Evolutionary conservation across 140 eudicot genomes (phyloP).

Genomic region (Bidens hawaiensis): DNA sequence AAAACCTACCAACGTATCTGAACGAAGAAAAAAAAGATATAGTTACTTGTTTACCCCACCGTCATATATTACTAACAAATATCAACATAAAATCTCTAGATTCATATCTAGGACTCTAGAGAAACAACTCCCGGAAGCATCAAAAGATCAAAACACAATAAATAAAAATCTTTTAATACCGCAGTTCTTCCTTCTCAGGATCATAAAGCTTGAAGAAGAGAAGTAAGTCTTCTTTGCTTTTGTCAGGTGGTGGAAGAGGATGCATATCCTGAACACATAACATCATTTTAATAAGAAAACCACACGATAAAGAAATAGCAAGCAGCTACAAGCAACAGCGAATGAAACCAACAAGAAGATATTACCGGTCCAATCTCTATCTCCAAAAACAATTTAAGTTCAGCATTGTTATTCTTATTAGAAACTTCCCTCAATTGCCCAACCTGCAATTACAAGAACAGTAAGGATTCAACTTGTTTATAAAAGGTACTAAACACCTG

Average conservation of each 20-base stretch:
- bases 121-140: not conserved
- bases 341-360: not conserved
- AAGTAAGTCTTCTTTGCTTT: constrained; percentile 74
- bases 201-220: constrained; percentile 81
- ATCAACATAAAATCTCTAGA: constrained; percentile 6
- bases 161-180: constrained; percentile 36
- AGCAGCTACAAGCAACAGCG: not conserved
- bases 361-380: constrained; percentile 55
- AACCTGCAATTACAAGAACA: constrained; percentile 42
- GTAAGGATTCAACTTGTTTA: not conserved
- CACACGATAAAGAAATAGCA: too few relatives aligned
- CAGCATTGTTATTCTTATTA: constrained; percentile 56
- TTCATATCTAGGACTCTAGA: not conserved
- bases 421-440: constrained; percentile 63
- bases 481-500: not conserved
- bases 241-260: constrained; percentile 60
- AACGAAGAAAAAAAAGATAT: not conserved
- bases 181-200: constrained; percentile 84
- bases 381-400: constrained; percentile 56
- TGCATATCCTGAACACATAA: constrained; percentile 42
- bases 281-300: not conserved
- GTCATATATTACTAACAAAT: constrained; percentile 9
- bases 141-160: not conserved
- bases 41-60: not conserved
- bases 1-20: constrained; percentile 40